These are phyloP conservation scores for Cutaneotrichosporon spelunceum DNA, from an alignment of 1,284 basidiomycete genomes.

Conservation along the genomic window DNA sequence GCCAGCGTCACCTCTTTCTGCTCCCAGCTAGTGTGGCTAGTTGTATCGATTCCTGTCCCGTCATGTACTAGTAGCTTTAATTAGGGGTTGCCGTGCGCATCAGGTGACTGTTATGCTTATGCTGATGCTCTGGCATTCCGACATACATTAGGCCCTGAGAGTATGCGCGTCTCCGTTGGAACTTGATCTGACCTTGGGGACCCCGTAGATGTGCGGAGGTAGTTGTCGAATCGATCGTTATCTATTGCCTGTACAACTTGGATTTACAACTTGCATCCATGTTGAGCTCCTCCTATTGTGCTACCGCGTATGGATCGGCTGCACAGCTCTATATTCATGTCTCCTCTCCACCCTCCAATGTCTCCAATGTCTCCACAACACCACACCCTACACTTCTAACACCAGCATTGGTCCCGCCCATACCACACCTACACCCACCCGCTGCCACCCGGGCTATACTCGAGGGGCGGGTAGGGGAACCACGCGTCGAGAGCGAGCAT, in stretches of 20 bases:
- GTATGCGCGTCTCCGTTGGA: too few species aligned
- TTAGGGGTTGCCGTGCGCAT: background rate
- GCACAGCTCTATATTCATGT: too few species aligned
- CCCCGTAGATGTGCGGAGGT: too few species aligned
- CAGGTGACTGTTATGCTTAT: background rate
- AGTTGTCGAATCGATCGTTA: too few species aligned
- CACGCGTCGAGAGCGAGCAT: constrained; percentile 33
- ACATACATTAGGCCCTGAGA: background rate
- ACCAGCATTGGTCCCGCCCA: too few species aligned
- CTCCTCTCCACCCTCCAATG: background rate
- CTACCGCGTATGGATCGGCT: too few species aligned
- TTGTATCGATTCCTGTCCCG: background rate
- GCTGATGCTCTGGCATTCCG: background rate
- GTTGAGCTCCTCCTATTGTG: too few species aligned
- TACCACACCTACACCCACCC: background rate
- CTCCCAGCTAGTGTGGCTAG: background rate
- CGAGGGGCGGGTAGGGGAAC: constrained; percentile 45
- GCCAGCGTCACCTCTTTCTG: background rate
- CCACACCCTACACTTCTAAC: background rate
- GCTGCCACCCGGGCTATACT: background rate
- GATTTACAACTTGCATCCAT: too few species aligned
- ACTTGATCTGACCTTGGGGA: too few species aligned
- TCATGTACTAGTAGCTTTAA: background rate
- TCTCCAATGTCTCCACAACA: background rate
- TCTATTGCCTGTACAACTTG: too few species aligned